Evolutionary conservation across 139 green algal genomes (phyloP), one percentile per base, ranked within the genome.

Genomic region (Auxenochlorella pyrenoidosa): DNA sequence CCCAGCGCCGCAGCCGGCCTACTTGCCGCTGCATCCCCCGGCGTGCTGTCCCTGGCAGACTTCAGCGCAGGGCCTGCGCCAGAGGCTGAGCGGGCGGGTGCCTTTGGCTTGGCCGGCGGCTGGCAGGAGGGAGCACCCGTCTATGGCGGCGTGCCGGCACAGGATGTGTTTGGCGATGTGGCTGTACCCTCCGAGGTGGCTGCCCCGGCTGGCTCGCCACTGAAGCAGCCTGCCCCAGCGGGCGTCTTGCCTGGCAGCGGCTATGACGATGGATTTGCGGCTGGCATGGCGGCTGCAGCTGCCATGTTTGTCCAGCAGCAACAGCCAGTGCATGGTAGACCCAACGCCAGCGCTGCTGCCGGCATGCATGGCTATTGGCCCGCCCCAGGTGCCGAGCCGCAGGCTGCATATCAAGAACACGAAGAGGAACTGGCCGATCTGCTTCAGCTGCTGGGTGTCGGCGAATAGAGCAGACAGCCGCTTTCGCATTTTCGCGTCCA

Each of bases 31-130:
- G 38, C 36, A 2, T 0, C 78, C 15, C 78, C 41, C 6, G 80
- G 80, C 5, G 80, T 85, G 63, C 63, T 77, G 28, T 85, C 80
- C 32, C 80, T 85, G 60, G 80, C 80, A 5, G 80, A 85, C 63
- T 85, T 85, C 28, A 77, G 63, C 30, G 43, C 22, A 22, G 71
- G 79, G 36, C 79, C 79, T 60, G 58, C 34, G 21, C 79, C 18
- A 30, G 79, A 36, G 13, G 26, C 28, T 26, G 32, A 8, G 40
- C 24, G 5, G 16, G 54, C 54, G 16, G 54, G 54, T 24, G 54
- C 54, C 18, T 22, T 13, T 13, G 18, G 13, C 54, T 22, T 24
- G 63, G 63, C 26, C 26, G 28, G 63, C 28, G 63, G 63, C 26
- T 36, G 38, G 15, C 54, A 63, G 54, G 54, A 18, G 6, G 75